Base-by-base conservation (phyloP, 192 early-diverging fungal genomes). In the Linderina pennispora region DNA sequence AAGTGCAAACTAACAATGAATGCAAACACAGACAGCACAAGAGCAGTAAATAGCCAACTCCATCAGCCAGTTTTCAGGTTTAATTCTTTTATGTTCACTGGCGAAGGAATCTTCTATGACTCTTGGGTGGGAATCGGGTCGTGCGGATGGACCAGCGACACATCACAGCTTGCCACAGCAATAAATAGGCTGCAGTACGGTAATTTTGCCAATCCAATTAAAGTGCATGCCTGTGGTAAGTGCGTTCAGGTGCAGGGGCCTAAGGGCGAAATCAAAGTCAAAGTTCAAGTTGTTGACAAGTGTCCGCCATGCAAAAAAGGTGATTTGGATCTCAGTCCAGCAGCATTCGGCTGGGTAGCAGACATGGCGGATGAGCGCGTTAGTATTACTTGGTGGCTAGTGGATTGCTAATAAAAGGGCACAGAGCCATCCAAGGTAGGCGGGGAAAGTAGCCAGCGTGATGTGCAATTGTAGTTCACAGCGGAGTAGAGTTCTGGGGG, bases 151-250 rank as follows among this genome's bases (percentile, higher is more conserved):
- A 48, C 31, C 11, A 70, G 77, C 47, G 43, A 38, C 14, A 72
- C 74, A 8, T 38, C 20, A 23, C 66, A 83, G 13, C 21, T 71
- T 15, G 62, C 80, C 50, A 77, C 59, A 7, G 81, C 81, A 0
- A 65, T 83, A n/a, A 79, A 77, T 42, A 67, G 66, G 5, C 73
- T 67, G 20, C 77, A 79, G 52, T 79, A 75, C 50, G 72, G 63
- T 4, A 45, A 65, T 1, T 48, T 20, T 28, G 58, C 66, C 14
- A 79, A 80, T 39, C 76, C 80, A 0, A 71, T 63, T 37, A 38
- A 35, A 4, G 60, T 60, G 0, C 32, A 43, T 10, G 52, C 63
- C 17, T 84, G 82, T 53, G 79, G 79, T 19, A 62, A 70, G 46
- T 62, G 63, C 39, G 67, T 61, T 11, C 49, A 36, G 20, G 72